Evolutionary conservation across 1,139 yeast genomes (phyloP), one percentile per base, ranked within the genome.

Genomic region (Diutina siamensis): DNA sequence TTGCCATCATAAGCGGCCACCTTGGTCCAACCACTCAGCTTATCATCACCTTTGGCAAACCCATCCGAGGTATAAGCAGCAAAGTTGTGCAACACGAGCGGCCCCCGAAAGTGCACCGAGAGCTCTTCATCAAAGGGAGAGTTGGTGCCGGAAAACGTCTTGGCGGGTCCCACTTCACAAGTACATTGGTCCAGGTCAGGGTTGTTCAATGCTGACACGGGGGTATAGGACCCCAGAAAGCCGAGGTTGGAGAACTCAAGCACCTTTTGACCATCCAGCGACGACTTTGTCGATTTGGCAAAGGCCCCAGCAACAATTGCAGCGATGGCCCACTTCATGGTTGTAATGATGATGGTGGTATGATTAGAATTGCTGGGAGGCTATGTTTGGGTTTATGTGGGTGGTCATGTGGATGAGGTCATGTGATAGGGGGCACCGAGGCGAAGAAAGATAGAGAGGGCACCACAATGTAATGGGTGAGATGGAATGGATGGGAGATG

Each of bases 51-150:
- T 7, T 21, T 13, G n/a, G 15, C n/a, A 17, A 25, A 38, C 9
- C 28, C 28, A 8, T 72, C 62, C 2, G 71, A 55, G 13, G 59
- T 62, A 63, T 80, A 83, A 51, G 71, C 83, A 54, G 88, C 97
- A 59, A 92, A 87, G 64, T 85, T 84, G 57, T 72, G 67, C 59
- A 89, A 74, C 49, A 76, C 71, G 53, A 92, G 63, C 28, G 97
- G 98, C 48, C 97, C 98, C 67, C 97, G 80, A 72, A 89, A 86
- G 63, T 89, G 97, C 48, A 92, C 84, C 17, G 95, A 81, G 45
- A 89, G 68, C 62, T 87, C 96, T 65, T 87, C 95, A 64, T 87
- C 79, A 50, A 89, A 68, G 33, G 97, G 97, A 45, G 95, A 68
- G 58, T 86, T 68, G 27, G 78, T 50, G 45, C 97, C 97, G 15